Percentiles rank a stretch among this genome's conserved stretches.
Evolutionary conservation across 2,329 filamentous ascomycete species (phyloP).

Genomic region (Alternaria brassicicola): DNA sequence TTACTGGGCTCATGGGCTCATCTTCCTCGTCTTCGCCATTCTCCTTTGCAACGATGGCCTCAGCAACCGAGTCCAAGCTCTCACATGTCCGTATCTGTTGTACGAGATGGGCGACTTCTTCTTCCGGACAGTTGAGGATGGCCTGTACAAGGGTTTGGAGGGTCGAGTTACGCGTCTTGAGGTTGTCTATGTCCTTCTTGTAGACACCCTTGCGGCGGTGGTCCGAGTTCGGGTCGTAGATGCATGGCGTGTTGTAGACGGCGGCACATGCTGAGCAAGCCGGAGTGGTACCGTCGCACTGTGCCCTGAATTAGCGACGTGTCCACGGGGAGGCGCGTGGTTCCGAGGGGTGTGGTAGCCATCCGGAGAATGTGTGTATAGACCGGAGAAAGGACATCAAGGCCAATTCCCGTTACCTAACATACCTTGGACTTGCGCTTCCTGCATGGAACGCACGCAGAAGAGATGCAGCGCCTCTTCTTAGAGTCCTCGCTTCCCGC

Average conservation of each 20-base stretch:
- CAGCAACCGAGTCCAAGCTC: conserved; percentile 68
- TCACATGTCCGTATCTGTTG: conserved; percentile 87
- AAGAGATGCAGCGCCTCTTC: conserved; percentile 53
- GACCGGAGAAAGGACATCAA: conserved; percentile 18
- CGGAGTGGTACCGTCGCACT: conserved; percentile 72
- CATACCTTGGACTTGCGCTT: conserved; percentile 50
- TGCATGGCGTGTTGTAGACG: conserved; percentile 87
- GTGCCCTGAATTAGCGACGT: conserved; percentile 19
- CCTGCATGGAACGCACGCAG: conserved; percentile 50
- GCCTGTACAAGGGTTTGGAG: conserved; percentile 92
- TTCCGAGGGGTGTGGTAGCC: conserved; percentile 6
- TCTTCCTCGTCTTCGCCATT: conserved; percentile 54
- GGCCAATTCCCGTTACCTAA: conserved; percentile 21
- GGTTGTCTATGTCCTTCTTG: conserved; percentile 86
- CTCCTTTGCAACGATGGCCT: conserved; percentile 62
- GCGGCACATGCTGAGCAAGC: conserved; percentile 81
- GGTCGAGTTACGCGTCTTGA: conserved; percentile 86
- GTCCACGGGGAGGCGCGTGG: not conserved
- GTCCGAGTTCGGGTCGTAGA: conserved; percentile 96
- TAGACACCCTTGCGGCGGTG: conserved; percentile 97
- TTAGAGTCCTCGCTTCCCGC: conserved; percentile 49
- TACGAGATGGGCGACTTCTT: conserved; percentile 82
- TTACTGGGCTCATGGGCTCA: conserved; percentile 40
- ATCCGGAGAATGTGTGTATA: conserved; percentile 13
- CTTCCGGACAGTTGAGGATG: conserved; percentile 87